Base-by-base conservation (phyloP, 768 basidiomycete genomes). In the Boletus tylopilopsis region DNA sequence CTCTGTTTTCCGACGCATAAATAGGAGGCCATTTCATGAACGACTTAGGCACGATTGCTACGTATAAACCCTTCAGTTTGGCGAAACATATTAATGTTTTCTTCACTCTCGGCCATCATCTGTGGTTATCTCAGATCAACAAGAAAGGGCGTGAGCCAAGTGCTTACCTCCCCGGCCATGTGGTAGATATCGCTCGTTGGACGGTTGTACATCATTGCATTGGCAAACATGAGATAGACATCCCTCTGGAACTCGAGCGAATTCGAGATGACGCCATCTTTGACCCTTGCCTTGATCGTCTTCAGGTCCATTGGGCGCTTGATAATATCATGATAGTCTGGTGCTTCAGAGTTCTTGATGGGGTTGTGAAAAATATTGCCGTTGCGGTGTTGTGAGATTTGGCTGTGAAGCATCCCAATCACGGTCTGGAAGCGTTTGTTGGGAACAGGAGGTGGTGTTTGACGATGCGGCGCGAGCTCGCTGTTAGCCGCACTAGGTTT, bases 221-320 rank as follows among this genome's bases (percentile, higher is more conserved):
- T 97, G 8, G 92, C 89, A 68, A 96, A 95, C 87, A 97, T 95
- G 54, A 96, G 74, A 63, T 82, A 86, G 10, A 94, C 80, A 59
- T 96, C 95, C 54, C 92, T 76, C 63, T 94, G 88, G 60, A 87
- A 96, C 63, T 97, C 93, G 27, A 86, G 76, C 1, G 90, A 88
- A 56, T 80, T 91, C 5, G 78, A 72, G 40, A 96, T 92, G 3
- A 79, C 54, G 0, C 92, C 92, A 58, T 94, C 91, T 59, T 87
- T 89, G 49, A 95, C 82, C 55, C 78, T 80, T n/a, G 73, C 73
- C 66, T 92, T 91, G 64, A 98, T 89, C 0, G 89, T 94, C 68
- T 94, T 95, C 47, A 98, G 77, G 66, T 97, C 94, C 82, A 94
- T 94, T 3, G 95, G 92, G n/a, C 87, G 80, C 61, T 89, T 91